Base-by-base conservation (phyloP, 495 filamentous ascomycete species). In the Neurospora sp. region DNA sequence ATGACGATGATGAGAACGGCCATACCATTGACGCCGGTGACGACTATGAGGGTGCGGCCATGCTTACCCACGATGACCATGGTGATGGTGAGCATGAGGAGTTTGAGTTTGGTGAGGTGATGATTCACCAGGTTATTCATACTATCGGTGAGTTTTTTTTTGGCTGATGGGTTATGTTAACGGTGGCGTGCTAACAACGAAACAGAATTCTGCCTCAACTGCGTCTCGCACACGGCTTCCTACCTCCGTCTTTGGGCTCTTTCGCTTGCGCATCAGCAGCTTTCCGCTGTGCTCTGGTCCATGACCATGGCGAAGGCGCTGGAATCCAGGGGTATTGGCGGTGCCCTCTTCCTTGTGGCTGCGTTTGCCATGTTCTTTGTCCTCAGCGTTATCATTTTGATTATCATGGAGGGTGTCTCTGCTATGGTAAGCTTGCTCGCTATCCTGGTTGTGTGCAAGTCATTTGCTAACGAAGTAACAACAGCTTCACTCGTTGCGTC, bases 71-170 rank as follows among this genome's bases (percentile, higher is more conserved):
- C 79, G 88, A 88, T 42, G 84, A 89, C n/a, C 86, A 88, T 53
- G 90, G 88, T 27, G 87, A 89, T 40, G 90, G 91, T 72, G 92
- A 91, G 73, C 93, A 97, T 77, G 96, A 93, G 78, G 96, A 98
- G 77, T 99, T 99, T 80, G 96, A 98, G 73, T 98, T 98, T 79
- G 86, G 88, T 41, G 96, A 99, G 76, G 86, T 94, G 75, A 97
- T 98, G 93, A 99, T 99, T 78, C 96, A 99, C 81, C 96, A 99
- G 81, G 91, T 97, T 79, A 99, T 99, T 79, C 96, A 99, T 83
- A 99, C 96, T 31, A 98, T 99, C 77, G 92, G 92, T 94, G 87
- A 83, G 90, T 73, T 41, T 7, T 22, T 53, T 22, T 46, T 53
- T 31, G 53, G 39, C 22, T 44, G 38, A 39, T 16, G 42, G 37